Evolutionary conservation across 257 asterid species (phyloP), one percentile per base, ranked within the genome.

Genomic region (Ajuga chamaepitys): DNA sequence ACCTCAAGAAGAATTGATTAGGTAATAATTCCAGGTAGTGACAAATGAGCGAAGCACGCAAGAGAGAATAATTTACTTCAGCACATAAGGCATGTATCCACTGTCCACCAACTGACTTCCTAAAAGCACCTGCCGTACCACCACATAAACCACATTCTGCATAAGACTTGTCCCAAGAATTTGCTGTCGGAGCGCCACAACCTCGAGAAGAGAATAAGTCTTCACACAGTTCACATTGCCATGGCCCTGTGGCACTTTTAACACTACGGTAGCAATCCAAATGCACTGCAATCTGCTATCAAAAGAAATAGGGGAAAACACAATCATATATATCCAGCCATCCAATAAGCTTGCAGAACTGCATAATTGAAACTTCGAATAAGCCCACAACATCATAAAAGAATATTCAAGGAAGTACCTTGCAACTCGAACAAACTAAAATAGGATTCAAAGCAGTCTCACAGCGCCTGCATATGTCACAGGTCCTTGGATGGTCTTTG

Each of bases 31-130:
- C 53, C 48, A 59, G 50, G 51, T 37, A 38, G 65, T 57, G 41
- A 14, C 44, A 71, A 66, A 61, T 13, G 13, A 78, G 64, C 56
- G 72, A 44, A 34, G 72, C 28, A 57, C 41, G 54, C 34, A 46
- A 57, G 64, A 71, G 41, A 65, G 59, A 37, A 62, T 55, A 44
- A 62, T 62, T 87, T 88, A 94, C 99, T 86, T 94, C 99, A 62
- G 97, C 99, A 79, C 99, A 94, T 5, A 94, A 82, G 67, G 97
- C 97, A 65, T 94, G 99, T 55, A 90, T 81, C 99, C 99, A 94
- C 74, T 83, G 95, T 67, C 95, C 93, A 72, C 86, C 94, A 55
- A 60, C 69, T 45, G 97, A 82, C 83, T 88, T 94, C 79, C 99
- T 88, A 77, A 90, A 90, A 78, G 99, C 99, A 69, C 97, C 97